Evolutionary conservation across 78 protist genomes (phyloP).

Genomic region (Pigoraptor vietnamica): DNA sequence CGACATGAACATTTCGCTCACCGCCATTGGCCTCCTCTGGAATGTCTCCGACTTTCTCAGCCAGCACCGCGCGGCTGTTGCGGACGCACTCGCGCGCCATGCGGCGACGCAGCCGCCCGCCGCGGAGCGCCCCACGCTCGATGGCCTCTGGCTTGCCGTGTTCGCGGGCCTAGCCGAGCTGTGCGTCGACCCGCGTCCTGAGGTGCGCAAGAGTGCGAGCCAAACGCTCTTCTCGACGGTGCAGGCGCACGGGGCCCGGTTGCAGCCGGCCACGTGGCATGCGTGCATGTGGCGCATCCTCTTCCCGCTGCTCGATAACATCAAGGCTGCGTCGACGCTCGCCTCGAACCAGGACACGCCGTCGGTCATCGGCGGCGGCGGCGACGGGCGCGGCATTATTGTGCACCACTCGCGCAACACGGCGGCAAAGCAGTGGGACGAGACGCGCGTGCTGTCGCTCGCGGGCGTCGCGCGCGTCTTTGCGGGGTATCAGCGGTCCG

Average conservation of each 20-base stretch:
- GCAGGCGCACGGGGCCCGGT: background rate
- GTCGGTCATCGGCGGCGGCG: background rate
- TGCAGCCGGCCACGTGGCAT: background rate
- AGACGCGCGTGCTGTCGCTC: background rate
- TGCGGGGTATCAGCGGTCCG: background rate
- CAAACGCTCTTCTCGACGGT: conserved; percentile 23
- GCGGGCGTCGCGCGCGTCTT: background rate
- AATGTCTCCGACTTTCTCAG: conserved; percentile 19
- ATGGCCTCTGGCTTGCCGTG: conserved; percentile 7
- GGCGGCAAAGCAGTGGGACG: conserved; percentile 1
- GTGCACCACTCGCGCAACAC: conserved; percentile 11
- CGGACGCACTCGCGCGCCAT: background rate
- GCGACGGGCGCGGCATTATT: background rate
- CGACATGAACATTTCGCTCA: conserved; percentile 33
- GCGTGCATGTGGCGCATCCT: background rate
- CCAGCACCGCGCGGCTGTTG: background rate
- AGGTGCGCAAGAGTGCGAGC: conserved; percentile 22
- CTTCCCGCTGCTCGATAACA: background rate
- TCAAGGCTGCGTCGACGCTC: background rate
- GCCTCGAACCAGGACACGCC: background rate
- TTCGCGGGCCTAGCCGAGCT: background rate
- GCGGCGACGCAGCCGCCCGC: background rate
- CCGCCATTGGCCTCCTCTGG: conserved; percentile 45
- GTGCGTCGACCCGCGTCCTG: conserved; percentile 30
- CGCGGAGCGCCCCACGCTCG: background rate